A percentile compares a stretch with the other conserved stretches of the same genome.
phyloP scores from a whole-genome alignment of 495 filamentous ascomycete species.

The Aspergillus nanangensis region DNA sequence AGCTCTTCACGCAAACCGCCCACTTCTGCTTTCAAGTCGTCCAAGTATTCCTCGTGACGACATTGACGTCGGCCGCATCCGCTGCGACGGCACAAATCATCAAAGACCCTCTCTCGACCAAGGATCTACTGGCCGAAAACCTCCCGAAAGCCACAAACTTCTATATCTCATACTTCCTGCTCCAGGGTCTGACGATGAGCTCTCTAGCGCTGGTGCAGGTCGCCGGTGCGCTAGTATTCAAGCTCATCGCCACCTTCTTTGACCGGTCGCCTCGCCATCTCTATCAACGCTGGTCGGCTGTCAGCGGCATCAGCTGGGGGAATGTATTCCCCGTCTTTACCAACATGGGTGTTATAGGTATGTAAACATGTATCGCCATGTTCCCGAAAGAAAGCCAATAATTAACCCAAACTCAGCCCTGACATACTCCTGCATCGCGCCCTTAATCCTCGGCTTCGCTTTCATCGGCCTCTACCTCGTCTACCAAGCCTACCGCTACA shows the following conservation, averaged over 20 bases:
- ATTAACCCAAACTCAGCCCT: conserved; percentile 43
- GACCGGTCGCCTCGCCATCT: conserved; percentile 61
- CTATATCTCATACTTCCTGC: conserved; percentile 87
- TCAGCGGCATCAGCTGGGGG: conserved; percentile 69
- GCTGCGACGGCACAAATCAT: conserved; percentile 60
- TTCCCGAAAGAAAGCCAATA: too few species aligned
- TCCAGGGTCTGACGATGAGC: conserved; percentile 76
- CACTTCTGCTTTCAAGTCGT: conserved; percentile 93
- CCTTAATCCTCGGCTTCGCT: conserved; percentile 78
- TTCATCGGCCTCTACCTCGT: conserved; percentile 74
- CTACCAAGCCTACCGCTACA: conserved; percentile 88
- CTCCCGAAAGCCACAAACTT: conserved; percentile 82
- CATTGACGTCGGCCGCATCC: conserved; percentile 69
- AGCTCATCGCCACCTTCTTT: conserved; percentile 63
- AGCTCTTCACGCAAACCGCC: conserved; percentile 80
- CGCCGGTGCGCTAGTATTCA: conserved; percentile 66
- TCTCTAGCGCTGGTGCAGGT: conserved; percentile 69
- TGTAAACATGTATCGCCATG: conserved; percentile 4
- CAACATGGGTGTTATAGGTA: conserved; percentile 78
- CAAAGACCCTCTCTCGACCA: conserved; percentile 55
- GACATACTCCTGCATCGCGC: conserved; percentile 81
- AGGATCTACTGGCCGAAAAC: conserved; percentile 63
- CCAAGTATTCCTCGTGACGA: conserved; percentile 84
- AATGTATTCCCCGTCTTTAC: conserved; percentile 83
- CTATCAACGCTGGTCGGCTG: conserved; percentile 57